These are phyloP conservation scores for Metarhizium sp. DNA, from an alignment of 2,329 filamentous ascomycete genomes.

Conservation along the genomic window DNA sequence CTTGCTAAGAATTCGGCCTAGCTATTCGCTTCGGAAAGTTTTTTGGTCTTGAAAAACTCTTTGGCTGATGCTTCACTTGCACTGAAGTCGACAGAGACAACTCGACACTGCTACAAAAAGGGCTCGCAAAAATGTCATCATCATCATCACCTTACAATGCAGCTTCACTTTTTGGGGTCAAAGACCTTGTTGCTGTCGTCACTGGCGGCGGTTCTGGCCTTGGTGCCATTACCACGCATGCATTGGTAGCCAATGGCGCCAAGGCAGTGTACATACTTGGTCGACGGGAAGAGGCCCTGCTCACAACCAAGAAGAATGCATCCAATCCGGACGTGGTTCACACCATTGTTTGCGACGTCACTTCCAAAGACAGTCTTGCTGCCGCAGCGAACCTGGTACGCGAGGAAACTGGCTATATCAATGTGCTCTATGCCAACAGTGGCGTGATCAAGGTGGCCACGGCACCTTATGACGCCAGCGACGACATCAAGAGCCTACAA, in stretches of 20 bases:
- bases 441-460: conserved; percentile 26
- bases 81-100: too few relatives aligned
- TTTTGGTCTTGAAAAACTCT: too few relatives aligned
- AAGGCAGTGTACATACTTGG: conserved; percentile 31
- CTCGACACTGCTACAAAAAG: too few relatives aligned
- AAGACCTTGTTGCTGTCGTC: conserved; percentile 46
- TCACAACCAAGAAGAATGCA: conserved; percentile 10
- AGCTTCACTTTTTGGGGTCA: conserved; percentile 37
- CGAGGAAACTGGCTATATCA: conserved; percentile 48
- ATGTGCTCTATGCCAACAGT: conserved; percentile 54
- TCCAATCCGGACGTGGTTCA: conserved; percentile 20
- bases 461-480: neutral
- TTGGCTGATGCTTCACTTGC: too few relatives aligned
- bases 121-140: neutral
- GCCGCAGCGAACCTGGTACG: conserved; percentile 48
- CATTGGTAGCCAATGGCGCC: conserved; percentile 20
- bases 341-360: conserved; percentile 31
- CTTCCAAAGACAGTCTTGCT: conserved; percentile 39
- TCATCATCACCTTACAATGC: conserved; percentile 7
- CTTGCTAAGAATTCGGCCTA: too few relatives aligned
- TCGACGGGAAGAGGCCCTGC: conserved; percentile 25
- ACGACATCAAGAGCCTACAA: conserved; percentile 9
- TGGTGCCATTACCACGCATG: conserved; percentile 43
- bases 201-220: conserved; percentile 50
- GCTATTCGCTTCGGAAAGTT: too few relatives aligned